Percentiles rank a stretch among this genome's conserved stretches.
These are phyloP conservation scores for Adansonia gregorii DNA, from an alignment of 441 rosid species.

Conservation along the genomic window DNA sequence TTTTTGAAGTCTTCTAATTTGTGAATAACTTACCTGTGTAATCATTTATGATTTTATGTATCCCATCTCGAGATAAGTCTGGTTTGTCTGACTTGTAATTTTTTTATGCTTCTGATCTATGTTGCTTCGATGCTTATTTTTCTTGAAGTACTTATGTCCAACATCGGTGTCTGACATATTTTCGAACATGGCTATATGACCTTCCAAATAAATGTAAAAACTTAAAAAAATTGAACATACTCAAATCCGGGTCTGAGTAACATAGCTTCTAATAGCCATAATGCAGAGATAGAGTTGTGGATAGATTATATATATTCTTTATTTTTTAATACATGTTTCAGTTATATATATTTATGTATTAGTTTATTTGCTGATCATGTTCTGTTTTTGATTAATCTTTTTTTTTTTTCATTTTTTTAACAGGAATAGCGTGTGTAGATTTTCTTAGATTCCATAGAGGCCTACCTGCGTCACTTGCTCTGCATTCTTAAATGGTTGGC, in stretches of 20 bases:
- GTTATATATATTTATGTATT: background rate
- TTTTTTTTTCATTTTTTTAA: background rate
- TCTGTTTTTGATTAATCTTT: background rate
- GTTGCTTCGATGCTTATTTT: no score
- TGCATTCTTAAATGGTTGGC: conserved; percentile 1
- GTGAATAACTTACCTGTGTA: background rate
- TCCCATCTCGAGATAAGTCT: background rate
- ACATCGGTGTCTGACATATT: no score
- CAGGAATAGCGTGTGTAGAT: conserved; percentile 13
- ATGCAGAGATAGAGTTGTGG: background rate
- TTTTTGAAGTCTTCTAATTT: background rate
- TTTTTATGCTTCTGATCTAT: background rate
- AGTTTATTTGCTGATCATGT: background rate
- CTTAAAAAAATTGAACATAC: no score
- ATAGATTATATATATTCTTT: background rate
- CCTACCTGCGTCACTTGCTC: background rate
- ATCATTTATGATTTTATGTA: background rate
- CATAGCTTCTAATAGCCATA: background rate
- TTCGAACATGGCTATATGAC: no score
- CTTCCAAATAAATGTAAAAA: no score
- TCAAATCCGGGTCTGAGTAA: no score
- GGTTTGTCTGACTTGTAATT: background rate
- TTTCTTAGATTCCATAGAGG: background rate
- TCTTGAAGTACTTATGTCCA: no score
- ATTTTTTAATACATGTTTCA: background rate